phyloP scores from a whole-genome alignment of 2,329 filamentous ascomycete genomes.

The Fusarium humuli region DNA sequence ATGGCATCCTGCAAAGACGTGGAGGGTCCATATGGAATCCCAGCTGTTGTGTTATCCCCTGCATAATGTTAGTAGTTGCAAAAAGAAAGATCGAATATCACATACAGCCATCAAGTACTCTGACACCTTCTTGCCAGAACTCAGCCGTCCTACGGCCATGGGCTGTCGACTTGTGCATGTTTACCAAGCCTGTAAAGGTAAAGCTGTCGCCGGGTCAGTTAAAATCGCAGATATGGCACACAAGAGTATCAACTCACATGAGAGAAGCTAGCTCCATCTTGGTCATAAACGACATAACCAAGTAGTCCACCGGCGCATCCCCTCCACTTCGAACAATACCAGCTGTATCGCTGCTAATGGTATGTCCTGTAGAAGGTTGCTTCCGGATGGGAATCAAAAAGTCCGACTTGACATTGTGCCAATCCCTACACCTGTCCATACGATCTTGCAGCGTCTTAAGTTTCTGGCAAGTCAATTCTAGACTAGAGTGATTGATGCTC shows the following conservation, averaged over 20 bases:
- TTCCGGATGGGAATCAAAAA: conserved; percentile 68
- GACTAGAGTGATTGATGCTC: conserved; percentile 72
- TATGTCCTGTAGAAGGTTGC: conserved; percentile 59
- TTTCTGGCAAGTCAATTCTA: conserved; percentile 68
- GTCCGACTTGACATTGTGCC: conserved; percentile 61
- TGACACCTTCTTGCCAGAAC: conserved; percentile 58
- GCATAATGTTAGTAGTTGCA: conserved; percentile 15
- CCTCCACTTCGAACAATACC: conserved; percentile 64
- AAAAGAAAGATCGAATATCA: background rate
- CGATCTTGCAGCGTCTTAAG: conserved; percentile 70
- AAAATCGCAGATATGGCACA: background rate
- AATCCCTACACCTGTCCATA: conserved; percentile 68
- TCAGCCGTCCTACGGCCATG: conserved; percentile 52
- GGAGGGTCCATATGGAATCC: conserved; percentile 54
- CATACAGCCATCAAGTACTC: conserved; percentile 61
- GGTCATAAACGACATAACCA: conserved; percentile 71
- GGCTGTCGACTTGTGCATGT: conserved; percentile 53
- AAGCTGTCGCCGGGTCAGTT: conserved; percentile 57
- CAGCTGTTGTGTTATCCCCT: conserved; percentile 53
- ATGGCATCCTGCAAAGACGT: conserved; percentile 69
- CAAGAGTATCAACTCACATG: conserved; percentile 58
- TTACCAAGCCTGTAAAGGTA: conserved; percentile 65
- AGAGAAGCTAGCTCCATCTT: conserved; percentile 68
- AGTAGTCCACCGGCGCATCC: conserved; percentile 62
- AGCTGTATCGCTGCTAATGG: conserved; percentile 68